Percentiles rank a stretch among this genome's conserved stretches.
Conservation (phyloP, 305 asterid species). For the Galium porrigens region DNA sequence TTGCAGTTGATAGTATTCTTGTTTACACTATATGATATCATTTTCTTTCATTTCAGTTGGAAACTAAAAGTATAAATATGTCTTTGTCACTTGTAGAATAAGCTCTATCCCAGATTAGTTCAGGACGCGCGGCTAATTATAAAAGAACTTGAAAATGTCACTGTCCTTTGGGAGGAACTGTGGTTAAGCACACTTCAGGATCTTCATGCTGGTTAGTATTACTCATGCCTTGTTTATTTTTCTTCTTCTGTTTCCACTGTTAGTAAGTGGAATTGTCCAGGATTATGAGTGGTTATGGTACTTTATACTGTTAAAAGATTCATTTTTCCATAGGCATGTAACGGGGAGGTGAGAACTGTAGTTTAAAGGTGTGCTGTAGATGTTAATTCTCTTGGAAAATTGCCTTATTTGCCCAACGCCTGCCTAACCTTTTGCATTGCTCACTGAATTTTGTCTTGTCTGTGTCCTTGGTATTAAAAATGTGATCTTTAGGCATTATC, state of each 20-base stretch:
- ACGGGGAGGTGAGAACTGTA: not conserved
- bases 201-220: constrained; percentile 71
- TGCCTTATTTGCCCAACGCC: not conserved
- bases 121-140: constrained; percentile 88
- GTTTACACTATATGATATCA: not conserved
- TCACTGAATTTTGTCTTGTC: not conserved
- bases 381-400: not conserved
- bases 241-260: not conserved
- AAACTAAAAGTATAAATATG: not conserved
- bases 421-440: not conserved
- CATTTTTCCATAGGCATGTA: not conserved
- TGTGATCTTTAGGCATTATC: not conserved
- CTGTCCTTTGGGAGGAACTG: constrained; percentile 98
- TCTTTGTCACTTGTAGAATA: constrained; percentile 40
- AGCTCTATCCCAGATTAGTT: constrained; percentile 72
- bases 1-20: not conserved
- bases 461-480: not conserved
- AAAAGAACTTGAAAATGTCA: constrained; percentile 84
- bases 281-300: constrained; percentile 3
- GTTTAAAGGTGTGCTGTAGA: not conserved
- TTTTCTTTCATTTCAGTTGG: not conserved
- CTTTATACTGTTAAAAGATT: constrained; percentile 7
- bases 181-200: constrained; percentile 99
- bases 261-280: not conserved
- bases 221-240: not conserved